Conservation (phyloP, 225 moss, liverwort and hornwort genomes). For the Takakia lepidozioides region DNA sequence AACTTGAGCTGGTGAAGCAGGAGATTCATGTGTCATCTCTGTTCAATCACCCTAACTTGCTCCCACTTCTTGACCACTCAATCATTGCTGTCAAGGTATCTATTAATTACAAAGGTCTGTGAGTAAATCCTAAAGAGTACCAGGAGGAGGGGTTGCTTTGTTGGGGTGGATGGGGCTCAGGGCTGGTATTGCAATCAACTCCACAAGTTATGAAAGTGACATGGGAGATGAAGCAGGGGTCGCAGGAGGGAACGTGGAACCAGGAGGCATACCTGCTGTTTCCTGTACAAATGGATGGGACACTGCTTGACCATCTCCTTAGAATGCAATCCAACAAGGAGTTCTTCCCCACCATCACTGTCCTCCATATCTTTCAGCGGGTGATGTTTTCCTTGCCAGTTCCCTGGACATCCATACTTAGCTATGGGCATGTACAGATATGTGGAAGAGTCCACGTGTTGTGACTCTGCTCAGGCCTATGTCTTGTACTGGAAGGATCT, state of each 20-base stretch:
- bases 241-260: slow-evolving; percentile 46
- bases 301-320: slow-evolving; percentile 65
- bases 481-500: no score
- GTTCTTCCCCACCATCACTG: slow-evolving; percentile 68
- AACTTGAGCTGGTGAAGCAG: slow-evolving; percentile 66
- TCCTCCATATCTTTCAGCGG: slow-evolving; percentile 87
- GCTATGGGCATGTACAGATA: no score
- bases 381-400: slow-evolving; percentile 16
- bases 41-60: slow-evolving; percentile 81
- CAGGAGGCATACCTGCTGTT: slow-evolving; percentile 88
- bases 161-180: no score
- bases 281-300: slow-evolving; percentile 75
- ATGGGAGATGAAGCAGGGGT: slow-evolving; percentile 23
- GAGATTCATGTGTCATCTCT: slow-evolving; percentile 62
- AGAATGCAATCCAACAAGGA: slow-evolving; percentile 55
- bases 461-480: no score
- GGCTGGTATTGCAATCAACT: no score
- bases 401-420: no score
- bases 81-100: slow-evolving; percentile 72
- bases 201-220: not conserved
- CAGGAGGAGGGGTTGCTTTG: no score
- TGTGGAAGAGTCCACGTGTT: not conserved
- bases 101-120: not conserved
- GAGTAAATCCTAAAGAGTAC: no score
- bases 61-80: slow-evolving; percentile 73